Evolutionary conservation across 2,329 filamentous ascomycete species (phyloP), one percentile per base, ranked within the genome.

Genomic region (Albophoma yamanashiensis): DNA sequence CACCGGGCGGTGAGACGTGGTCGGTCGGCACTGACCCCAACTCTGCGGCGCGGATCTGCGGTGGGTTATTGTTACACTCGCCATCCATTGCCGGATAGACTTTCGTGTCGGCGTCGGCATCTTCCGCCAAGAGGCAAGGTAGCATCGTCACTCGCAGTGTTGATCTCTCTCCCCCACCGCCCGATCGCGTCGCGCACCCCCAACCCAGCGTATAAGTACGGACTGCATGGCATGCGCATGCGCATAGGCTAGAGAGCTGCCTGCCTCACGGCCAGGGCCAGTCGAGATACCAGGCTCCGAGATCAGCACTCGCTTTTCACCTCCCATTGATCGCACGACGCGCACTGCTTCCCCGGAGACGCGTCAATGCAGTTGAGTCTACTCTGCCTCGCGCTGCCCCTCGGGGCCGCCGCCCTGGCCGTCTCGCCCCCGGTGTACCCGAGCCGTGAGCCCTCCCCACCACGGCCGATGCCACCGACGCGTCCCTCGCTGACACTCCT

Each of bases 341-440:
- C 50, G 8, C 6, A 38, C 1, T 36, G 2, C 0, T 22, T 22
- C 15, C 6, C 14, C 20, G 4, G 12, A 55, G 31, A 38, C 50
- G 31, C 31, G 50, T 14, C 50, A 1, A 55, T 55, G 50, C 50
- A 20, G 17, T 27, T 52, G 27, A 34, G 3, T 17, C 31, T 55
- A 17, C 38, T 1, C 31, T 15, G 50, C 17, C 55, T 57, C 55
- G 55, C 55, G 55, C 55, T 57, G 59, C 57, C 61, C 25, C 36
- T 62, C 31, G 59, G 36, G 22, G 57, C 42, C 20, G 57, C 60
- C 25, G 57, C 58, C 8, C 14, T 58, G 25, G 61, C 63, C 6
- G 59, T 61, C 14, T 69, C 67, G 17, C 68, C 68, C 9, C 52
- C 63, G 1, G 65, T 71, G 12, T 67, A 69, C 47, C 68, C 68